phyloP scores from a whole-genome alignment of 2,329 filamentous ascomycete species.

The Periglandula ipomoeae region DNA sequence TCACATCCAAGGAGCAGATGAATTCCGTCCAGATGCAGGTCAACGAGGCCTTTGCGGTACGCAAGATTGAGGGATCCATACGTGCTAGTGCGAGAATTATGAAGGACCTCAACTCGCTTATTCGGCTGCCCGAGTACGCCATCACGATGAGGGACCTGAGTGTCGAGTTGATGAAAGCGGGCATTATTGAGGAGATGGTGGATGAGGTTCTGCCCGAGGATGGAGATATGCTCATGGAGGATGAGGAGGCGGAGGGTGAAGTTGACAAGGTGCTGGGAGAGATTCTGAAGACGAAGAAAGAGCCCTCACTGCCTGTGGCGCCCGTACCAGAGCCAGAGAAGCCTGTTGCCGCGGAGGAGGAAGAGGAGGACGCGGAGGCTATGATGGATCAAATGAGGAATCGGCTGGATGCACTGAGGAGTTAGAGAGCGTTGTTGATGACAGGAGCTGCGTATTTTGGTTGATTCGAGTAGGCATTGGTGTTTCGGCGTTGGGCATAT shows the following conservation, averaged over 20 bases:
- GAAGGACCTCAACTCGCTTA: constrained; percentile 87
- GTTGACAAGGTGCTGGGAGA: constrained; percentile 90
- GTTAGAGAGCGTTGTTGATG: constrained; percentile 36
- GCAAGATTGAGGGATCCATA: constrained; percentile 92
- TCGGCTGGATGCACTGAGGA: constrained; percentile 81
- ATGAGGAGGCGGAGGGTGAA: constrained; percentile 67
- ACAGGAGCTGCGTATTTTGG: background rate
- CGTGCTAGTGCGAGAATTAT: constrained; percentile 82
- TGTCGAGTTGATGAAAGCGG: constrained; percentile 83
- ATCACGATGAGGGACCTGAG: constrained; percentile 84
- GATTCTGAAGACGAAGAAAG: constrained; percentile 73
- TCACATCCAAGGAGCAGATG: constrained; percentile 85
- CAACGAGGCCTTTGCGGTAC: constrained; percentile 87
- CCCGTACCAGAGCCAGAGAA: constrained; percentile 47
- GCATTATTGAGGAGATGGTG: constrained; percentile 97
- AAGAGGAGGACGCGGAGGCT: constrained; percentile 79
- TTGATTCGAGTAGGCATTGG: background rate
- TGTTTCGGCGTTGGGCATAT: background rate
- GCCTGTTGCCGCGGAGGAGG: constrained; percentile 44
- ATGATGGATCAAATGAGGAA: constrained; percentile 93
- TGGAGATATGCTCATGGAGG: constrained; percentile 61
- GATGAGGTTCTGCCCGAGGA: constrained; percentile 76
- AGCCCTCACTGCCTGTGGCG: constrained; percentile 45
- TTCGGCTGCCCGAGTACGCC: constrained; percentile 75
- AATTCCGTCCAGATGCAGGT: constrained; percentile 95